Conservation (phyloP, 495 filamentous ascomycete species). For the Cercophora samala region DNA sequence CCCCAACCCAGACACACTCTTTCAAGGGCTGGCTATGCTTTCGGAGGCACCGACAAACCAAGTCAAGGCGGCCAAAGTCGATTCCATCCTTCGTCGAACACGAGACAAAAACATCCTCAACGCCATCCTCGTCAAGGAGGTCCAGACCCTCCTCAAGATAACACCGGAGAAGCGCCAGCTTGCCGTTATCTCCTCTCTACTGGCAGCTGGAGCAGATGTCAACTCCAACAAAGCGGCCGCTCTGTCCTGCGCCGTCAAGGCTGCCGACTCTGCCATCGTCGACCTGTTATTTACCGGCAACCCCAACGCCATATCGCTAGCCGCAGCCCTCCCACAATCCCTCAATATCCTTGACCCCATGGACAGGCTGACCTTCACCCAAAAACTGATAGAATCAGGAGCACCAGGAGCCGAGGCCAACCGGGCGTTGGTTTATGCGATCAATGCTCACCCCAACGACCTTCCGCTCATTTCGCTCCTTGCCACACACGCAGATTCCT, state of each 20-base stretch:
- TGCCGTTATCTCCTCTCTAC: slow-evolving; percentile 33
- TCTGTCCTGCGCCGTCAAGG: slow-evolving; percentile 39
- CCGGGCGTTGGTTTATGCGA: slow-evolving; percentile 42
- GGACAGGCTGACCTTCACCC: slow-evolving; percentile 43
- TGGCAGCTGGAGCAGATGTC: slow-evolving; percentile 44
- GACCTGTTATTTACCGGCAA: slow-evolving; percentile 38
- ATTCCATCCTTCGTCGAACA: slow-evolving; percentile 37
- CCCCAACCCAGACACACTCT: slow-evolving; percentile 34
- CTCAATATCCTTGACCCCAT: slow-evolving; percentile 42
- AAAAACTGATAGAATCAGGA: slow-evolving; percentile 41
- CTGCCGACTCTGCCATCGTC: slow-evolving; percentile 37
- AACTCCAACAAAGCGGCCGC: slow-evolving; percentile 44
- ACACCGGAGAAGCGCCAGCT: slow-evolving; percentile 30
- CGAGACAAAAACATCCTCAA: slow-evolving; percentile 34
- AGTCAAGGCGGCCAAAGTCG: slow-evolving; percentile 38
- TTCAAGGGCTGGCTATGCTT: slow-evolving; percentile 34
- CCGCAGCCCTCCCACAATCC: slow-evolving; percentile 40
- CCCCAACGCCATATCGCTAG: slow-evolving; percentile 34
- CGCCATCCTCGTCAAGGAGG: slow-evolving; percentile 40
- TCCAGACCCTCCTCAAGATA: slow-evolving; percentile 35
- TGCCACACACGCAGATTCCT: slow-evolving; percentile 38
- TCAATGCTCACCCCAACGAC: slow-evolving; percentile 39
- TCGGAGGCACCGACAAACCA: slow-evolving; percentile 32
- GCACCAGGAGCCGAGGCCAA: slow-evolving; percentile 40
- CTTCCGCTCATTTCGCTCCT: slow-evolving; percentile 39